Base-by-base conservation (phyloP, 2,329 filamentous ascomycete genomes). In the Trichoderma guizhouense region DNA sequence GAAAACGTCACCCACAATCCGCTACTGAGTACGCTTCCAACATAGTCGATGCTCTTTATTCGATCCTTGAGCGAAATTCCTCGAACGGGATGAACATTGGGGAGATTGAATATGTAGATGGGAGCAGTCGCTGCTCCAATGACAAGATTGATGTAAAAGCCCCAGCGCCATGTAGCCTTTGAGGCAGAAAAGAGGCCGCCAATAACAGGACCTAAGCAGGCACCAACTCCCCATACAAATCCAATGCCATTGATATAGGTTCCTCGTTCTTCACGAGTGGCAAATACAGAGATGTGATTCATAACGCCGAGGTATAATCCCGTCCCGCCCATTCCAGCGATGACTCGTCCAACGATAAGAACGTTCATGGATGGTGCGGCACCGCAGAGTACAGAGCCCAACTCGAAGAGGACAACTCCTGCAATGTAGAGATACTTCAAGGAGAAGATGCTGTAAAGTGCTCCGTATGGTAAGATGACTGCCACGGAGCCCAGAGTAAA, bases 401-500 rank as follows among this genome's bases (percentile, higher is more conserved):
- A 4, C 8, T 47, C 18, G 3, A 47, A 47, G 7, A 47, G 18
- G 18, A 21, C n/a, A 9, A 47, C n/a, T 32, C 62, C 65, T 58
- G 62, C 34, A 36, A 77, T 43, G 57, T 77, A 82, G 0, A 84
- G 69, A 78, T 78, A 83, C 74, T 87, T 87, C 1, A 80, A 78
- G 53, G 85, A 79, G 75, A 86, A 86, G 1, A 80, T 76, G 2
- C 77, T 79, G 68, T 83, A 86, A 0, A 80, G 69, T 24, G 81
- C 81, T 0, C 81, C 80, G 26, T 76, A 76, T 1, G 80, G 76
- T 5, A 84, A 76, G 2, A 82, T 81, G 0, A 82, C 80, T 5
- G 78, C 77, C 0, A 81, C 78, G 2, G 81, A 82, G 1, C 83
- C 83, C 5, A 86, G 78, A 1, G 82, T 75, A 72, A 86, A 84